Evolutionary conservation across 2,329 filamentous ascomycete genomes (phyloP), one percentile per base, ranked within the genome.

Genomic region (Escovopsis weberi): DNA sequence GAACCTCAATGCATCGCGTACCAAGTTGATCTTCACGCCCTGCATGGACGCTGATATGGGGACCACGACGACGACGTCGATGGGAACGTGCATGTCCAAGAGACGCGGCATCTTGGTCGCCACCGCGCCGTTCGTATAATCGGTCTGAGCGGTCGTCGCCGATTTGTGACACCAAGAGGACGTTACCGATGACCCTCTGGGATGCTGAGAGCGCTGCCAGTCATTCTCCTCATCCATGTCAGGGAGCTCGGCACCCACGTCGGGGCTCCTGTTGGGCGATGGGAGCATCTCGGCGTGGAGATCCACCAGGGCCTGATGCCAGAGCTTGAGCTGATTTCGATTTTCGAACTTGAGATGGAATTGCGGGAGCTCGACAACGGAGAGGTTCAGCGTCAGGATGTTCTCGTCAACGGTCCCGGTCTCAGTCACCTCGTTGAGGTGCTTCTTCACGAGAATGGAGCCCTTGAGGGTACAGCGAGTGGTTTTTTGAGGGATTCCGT

Each of bases 31-130:
- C 66, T 98, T 98, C 47, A 98, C 76, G n/a, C 91, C 91, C 62
- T 96, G 91, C 89, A 96, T 98, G 0, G 91, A 96, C 1, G 89
- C 94, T 0, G 91, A 96, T 6, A 98, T 87, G 0, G 91, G 91
- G 32, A 98, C 88, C 19, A 98, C 91, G 1, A 96, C 86, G 0
- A 98, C 89, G 28, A 98, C 80, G 56, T 98, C 91, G 42, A 96
- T 77, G 2, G 91, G 89, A 12, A 96, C 85, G 57, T 98, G 91
- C 39, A 89, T 60, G 6, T 66, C 52, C 38, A 48, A 64, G 47
- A 62, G 64, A 8, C 51, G 53, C 43, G 55, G 54, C 41, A 64
- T 65, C 55, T 59, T 72, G 53, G 33, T 15, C 4, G 69, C 61
- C 56, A 74, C 73, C 35, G 84, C 78, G 57, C 73, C 84, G 35